These are phyloP conservation scores for Verticillium longisporum DNA, from an alignment of 2,329 filamentous ascomycete genomes.

Conservation along the genomic window DNA sequence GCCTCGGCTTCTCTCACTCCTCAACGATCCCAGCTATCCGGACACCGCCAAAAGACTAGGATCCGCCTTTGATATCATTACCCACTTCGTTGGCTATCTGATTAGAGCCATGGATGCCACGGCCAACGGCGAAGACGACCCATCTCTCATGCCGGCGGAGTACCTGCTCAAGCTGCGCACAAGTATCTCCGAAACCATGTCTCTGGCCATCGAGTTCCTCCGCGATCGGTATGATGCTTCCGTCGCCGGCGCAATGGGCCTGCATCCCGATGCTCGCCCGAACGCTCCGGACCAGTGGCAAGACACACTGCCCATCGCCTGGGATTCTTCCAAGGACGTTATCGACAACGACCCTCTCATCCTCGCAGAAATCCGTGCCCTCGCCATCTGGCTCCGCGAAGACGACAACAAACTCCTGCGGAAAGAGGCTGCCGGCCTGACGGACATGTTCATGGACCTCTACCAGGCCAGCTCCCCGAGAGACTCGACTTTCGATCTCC, in stretches of 20 bases:
- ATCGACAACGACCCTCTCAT: constrained; percentile 50
- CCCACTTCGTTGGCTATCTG: constrained; percentile 52
- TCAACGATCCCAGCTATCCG: constrained; percentile 49
- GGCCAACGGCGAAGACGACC: constrained; percentile 10
- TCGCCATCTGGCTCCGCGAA: constrained; percentile 63
- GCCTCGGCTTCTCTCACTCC: constrained; percentile 50
- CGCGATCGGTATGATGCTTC: constrained; percentile 65
- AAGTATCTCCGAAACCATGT: constrained; percentile 56
- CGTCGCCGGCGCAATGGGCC: constrained; percentile 52
- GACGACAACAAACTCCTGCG: constrained; percentile 56
- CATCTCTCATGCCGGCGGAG: constrained; percentile 43
- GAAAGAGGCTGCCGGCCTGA: constrained; percentile 49
- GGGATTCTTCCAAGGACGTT: constrained; percentile 47
- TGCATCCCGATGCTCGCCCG: constrained; percentile 50
- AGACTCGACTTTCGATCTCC: constrained; percentile 49
- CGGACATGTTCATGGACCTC: constrained; percentile 58
- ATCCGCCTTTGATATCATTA: constrained; percentile 55
- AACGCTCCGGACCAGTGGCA: constrained; percentile 34
- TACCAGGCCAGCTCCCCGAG: constrained; percentile 35
- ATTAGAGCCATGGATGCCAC: constrained; percentile 44
- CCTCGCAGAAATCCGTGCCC: constrained; percentile 47
- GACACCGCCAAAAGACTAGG: constrained; percentile 46
- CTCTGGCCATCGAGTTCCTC: constrained; percentile 57
- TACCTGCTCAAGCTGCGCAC: constrained; percentile 55
- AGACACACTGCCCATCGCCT: constrained; percentile 44